Evolutionary conservation across 2,329 filamentous ascomycete genomes (phyloP), one percentile per base, ranked within the genome.

Genomic region (Pseudogymnoascus sp.): DNA sequence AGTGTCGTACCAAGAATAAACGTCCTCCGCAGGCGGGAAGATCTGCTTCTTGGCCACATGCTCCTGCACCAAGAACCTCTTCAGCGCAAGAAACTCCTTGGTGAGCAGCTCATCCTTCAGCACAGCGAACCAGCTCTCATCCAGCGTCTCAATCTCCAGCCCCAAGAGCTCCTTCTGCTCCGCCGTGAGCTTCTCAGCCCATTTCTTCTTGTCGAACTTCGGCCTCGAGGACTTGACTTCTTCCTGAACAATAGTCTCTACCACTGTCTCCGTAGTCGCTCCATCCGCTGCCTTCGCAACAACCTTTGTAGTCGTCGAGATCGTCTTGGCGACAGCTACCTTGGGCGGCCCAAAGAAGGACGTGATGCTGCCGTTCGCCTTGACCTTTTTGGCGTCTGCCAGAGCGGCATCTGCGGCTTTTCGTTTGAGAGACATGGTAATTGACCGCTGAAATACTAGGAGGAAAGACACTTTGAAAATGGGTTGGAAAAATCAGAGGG

Each of bases 121-220:
- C 67, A 90, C 86, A 14, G 87, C 86, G 66, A 99, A 81, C 93
- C 95, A 99, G 78, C 88, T 96, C 65, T 93, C 90, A 73, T 97
- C 85, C 66, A 99, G 79, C 0, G 93, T 97, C 51, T 96, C 86
- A 69, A 99, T 96, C 78, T 99, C 95, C 42, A 99, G 82, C 72
- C 89, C 81, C 60, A 99, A 82, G 57, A 97, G 80, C 62, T 88
- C 82, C 73, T 86, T 91, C 75, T 97, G 91, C 77, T 99, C 95
- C 0, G 83, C 76, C 0, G 84, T 92, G 67, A 99, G 81, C 64
- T 84, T 83, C 18, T 85, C 84, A n/a, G 93, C 81, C 95, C 95
- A 99, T 76, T 89, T 91, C 54, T 85, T 85, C 79, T 96, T 97
- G 80, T 97, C 83, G 74, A 97, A 97, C 68, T 84, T 89, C 64